Percentiles rank a stretch among this genome's conserved stretches.
Evolutionary conservation across 345 rosid genomes (phyloP).

Genomic region (Chamaenerion angustifolium): DNA sequence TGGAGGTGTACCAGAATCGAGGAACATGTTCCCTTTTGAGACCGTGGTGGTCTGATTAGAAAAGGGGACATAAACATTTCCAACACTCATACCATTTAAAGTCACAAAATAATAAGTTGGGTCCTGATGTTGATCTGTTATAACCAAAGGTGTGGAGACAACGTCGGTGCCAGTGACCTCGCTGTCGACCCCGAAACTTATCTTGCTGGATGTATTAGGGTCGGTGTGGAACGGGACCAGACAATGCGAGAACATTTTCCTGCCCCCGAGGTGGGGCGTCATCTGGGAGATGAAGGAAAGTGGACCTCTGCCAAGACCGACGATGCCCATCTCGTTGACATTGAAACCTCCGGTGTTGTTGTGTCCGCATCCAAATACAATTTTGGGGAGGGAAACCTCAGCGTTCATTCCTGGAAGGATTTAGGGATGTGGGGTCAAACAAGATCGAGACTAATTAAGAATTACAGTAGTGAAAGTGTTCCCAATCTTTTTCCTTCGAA

Average conservation of each 20-base stretch:
- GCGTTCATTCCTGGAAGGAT: too few species aligned
- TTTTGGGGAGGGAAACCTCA: constrained; percentile 16
- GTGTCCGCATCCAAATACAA: constrained; percentile 40
- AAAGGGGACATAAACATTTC: constrained; percentile 9
- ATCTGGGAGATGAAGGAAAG: constrained; percentile 39
- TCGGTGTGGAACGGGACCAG: constrained; percentile 27
- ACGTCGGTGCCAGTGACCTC: constrained; percentile 27
- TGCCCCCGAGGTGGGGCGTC: constrained; percentile 21
- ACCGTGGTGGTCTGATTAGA: constrained; percentile 14
- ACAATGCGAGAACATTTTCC: constrained; percentile 43
- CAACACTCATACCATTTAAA: constrained; percentile 35
- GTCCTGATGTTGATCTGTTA: constrained; percentile 2
- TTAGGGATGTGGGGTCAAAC: too few species aligned
- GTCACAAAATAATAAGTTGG: constrained; percentile 37
- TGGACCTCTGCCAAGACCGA: constrained; percentile 48
- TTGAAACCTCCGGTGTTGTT: constrained; percentile 26
- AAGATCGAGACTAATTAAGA: too few species aligned
- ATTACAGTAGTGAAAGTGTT: too few species aligned
- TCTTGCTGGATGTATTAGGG: constrained; percentile 18
- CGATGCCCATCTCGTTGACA: constrained; percentile 29
- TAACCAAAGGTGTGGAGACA: constrained; percentile 29
- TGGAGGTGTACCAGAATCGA: constrained; percentile 54
- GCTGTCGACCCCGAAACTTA: constrained; percentile 37
- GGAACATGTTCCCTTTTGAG: constrained; percentile 37
- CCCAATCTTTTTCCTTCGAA: too few species aligned